Evolutionary conservation across 495 filamentous ascomycete genomes (phyloP).

Genomic region (Xylaria palmicola): DNA sequence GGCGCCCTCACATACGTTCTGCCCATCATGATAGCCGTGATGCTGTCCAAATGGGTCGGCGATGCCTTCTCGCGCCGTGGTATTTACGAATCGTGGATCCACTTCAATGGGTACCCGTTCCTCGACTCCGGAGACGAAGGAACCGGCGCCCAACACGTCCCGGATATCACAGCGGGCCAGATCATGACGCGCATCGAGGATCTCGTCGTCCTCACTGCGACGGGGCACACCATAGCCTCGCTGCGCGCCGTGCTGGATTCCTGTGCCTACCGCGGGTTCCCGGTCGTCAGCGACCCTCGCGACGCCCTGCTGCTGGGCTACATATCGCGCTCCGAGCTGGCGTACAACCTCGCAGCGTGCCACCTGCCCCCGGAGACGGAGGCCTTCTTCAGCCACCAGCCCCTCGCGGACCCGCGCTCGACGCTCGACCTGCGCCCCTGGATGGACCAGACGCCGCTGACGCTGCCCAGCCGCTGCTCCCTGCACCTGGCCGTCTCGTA

Average conservation of each 20-base stretch:
- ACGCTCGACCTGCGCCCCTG: constrained; percentile 88
- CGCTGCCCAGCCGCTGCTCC: constrained; percentile 69
- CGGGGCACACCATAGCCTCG: constrained; percentile 78
- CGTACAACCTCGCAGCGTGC: constrained; percentile 70
- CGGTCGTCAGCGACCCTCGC: constrained; percentile 74
- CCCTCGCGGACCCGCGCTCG: constrained; percentile 71
- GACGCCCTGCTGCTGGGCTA: constrained; percentile 82
- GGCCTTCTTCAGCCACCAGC: constrained; percentile 79
- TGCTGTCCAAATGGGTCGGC: constrained; percentile 97
- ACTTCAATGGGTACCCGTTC: constrained; percentile 93
- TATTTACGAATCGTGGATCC: constrained; percentile 98
- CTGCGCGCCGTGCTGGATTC: constrained; percentile 66
- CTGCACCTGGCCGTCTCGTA: constrained; percentile 82
- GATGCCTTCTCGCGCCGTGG: constrained; percentile 92
- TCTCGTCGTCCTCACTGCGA: constrained; percentile 80
- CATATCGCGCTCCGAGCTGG: constrained; percentile 88
- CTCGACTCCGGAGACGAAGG: constrained; percentile 87
- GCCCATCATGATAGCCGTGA: constrained; percentile 99
- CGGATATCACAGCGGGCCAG: constrained; percentile 77
- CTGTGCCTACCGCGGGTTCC: constrained; percentile 87
- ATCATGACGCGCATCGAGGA: constrained; percentile 95
- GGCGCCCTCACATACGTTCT: constrained; percentile 95
- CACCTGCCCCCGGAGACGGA: constrained; percentile 69
- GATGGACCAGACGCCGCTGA: constrained; percentile 98
- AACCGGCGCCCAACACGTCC: constrained; percentile 54